Base-by-base conservation (phyloP, 2,329 filamentous ascomycete species). In the Ceratocystis diversiconidia region DNA sequence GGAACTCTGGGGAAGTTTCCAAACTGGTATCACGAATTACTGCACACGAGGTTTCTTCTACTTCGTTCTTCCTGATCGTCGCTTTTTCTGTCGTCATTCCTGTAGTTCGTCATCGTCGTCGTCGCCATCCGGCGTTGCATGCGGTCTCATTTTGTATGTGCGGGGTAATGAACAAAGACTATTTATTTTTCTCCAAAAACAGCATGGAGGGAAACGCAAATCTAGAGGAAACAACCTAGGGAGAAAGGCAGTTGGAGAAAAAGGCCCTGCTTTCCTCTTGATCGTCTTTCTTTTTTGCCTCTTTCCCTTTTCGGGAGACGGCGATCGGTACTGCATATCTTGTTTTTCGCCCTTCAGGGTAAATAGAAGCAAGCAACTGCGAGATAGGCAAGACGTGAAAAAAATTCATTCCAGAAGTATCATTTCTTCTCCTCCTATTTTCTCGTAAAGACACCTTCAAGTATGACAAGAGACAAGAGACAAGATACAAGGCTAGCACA, bases 181-280 rank as follows among this genome's bases (percentile, higher is more conserved):
- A 5, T 25, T n/a, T 22, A 61, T 43, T 22, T n/a, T 44, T 32
- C 32, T 19, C 41, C 59, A 61, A 61, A 61, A 61, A 25, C 43
- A 62, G 28, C 1, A 28, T n/a, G 52, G 17, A 32, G 30, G 41
- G 5, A 30, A 12, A 17, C 10, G 8, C 5, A 43, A 62, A 48
- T 30, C 8, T 8, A 36, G 28, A 61, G 44, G 30, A 61, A 19
- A 41, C 19, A 43, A 43, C n/a, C 15, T 36, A 52, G 5, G 12
- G 25, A 52, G 48, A 52, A 43, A 61, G n/a, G 32, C 22, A 30
- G 30, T 62, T 62, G 60, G 60, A 46, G 60, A 48, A 62, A 36
- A 59, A 32, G 55, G 28, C 55, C 55, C 60, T 46, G 60, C 44
- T 61, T 41, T 61, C 28, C 44, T 22, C 44, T 61, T 52, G 19